phyloP scores from a whole-genome alignment of 352 stramenopile genomes.

The Phytopythium ostracodes region DNA sequence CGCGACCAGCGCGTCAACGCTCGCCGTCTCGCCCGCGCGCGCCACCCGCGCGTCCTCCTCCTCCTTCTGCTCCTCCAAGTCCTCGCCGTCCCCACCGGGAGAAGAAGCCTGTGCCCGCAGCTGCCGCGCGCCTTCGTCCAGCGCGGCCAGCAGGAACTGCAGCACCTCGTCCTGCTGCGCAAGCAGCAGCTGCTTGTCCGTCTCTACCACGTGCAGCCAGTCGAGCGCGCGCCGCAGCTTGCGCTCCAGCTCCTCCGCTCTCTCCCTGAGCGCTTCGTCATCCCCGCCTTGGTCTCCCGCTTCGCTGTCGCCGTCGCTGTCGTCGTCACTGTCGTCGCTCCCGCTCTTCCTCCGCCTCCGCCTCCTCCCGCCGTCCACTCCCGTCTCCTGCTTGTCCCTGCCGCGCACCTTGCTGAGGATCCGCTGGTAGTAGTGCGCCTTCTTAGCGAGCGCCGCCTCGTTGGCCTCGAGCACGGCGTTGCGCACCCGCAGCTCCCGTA shows the following conservation, averaged over 20 bases:
- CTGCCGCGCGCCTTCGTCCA: conserved; percentile 27
- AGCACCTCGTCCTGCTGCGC: conserved; percentile 63
- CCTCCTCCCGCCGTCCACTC: neutral
- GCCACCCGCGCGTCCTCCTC: conserved; percentile 9
- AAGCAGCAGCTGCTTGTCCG: conserved; percentile 55
- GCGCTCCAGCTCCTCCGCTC: conserved; percentile 21
- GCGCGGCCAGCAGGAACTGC: conserved; percentile 42
- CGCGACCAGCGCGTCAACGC: conserved; percentile 33
- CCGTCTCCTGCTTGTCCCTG: neutral
- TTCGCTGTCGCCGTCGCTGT: conserved; percentile 10
- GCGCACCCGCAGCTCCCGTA: conserved; percentile 34
- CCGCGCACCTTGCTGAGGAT: conserved; percentile 53
- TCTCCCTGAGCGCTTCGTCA: conserved; percentile 11
- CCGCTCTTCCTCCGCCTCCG: neutral
- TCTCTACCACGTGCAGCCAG: conserved; percentile 47
- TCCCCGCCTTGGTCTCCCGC: conserved; percentile 8
- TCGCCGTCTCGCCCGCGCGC: conserved; percentile 24
- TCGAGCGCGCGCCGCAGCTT: conserved; percentile 31
- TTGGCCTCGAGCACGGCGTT: conserved; percentile 52
- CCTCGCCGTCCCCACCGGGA: neutral
- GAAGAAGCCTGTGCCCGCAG: no score
- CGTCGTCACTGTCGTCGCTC: neutral
- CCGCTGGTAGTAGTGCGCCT: conserved; percentile 70
- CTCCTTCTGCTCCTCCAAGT: neutral
- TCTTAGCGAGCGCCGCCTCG: conserved; percentile 51